Evolutionary conservation across 2,329 filamentous ascomycete genomes (phyloP).

Genomic region (Calonectria multiphialidica): DNA sequence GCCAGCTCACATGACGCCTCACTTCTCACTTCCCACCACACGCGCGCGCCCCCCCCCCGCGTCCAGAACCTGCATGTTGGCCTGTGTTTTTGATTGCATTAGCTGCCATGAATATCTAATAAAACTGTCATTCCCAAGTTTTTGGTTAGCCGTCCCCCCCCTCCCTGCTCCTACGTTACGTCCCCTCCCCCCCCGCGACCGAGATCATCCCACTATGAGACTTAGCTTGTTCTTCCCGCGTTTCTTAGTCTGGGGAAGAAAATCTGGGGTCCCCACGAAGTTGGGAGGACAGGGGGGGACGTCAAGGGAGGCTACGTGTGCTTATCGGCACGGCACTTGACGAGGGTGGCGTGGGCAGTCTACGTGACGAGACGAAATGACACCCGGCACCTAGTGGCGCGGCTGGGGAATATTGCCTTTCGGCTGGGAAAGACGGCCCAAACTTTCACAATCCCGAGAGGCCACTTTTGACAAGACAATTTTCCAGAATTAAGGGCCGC

Average conservation of each 20-base stretch:
- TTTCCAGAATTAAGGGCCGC: conserved; percentile 7
- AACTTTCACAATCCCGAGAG: neutral
- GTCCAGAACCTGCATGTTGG: neutral
- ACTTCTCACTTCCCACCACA: too few relatives aligned
- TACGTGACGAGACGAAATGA: conserved; percentile 6
- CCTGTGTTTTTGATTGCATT: neutral
- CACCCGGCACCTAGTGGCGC: neutral
- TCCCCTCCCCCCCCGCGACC: neutral
- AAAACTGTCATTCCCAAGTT: neutral
- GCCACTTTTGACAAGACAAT: neutral
- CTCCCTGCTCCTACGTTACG: neutral
- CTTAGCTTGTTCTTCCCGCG: conserved; percentile 13
- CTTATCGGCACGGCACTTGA: conserved; percentile 7
- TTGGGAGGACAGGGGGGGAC: neutral
- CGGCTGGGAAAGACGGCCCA: neutral
- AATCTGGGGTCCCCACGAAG: conserved; percentile 3
- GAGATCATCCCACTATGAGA: neutral
- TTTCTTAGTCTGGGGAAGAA: conserved; percentile 10
- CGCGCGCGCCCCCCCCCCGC: too few relatives aligned
- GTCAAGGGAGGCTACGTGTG: neutral
- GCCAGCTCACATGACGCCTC: conserved; percentile 37
- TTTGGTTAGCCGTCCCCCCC: neutral
- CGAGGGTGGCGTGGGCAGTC: conserved; percentile 1
- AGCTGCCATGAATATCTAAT: neutral
- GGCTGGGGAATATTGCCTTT: neutral